phyloP scores from a whole-genome alignment of 441 rosid species.

The Metrosideros polymorpha region DNA sequence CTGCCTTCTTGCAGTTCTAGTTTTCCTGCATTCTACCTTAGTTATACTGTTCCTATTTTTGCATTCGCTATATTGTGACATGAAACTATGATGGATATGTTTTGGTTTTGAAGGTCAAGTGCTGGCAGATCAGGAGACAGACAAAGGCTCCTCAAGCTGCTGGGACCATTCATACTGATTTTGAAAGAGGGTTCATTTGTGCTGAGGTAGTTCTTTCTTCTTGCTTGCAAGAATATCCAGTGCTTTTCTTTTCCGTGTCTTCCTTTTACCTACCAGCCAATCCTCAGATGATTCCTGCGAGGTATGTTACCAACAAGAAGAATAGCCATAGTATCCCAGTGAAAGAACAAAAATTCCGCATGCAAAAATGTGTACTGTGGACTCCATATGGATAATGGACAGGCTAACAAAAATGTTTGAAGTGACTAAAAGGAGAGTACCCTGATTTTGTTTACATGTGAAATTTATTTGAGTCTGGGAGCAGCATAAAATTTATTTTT shows the following conservation, averaged over 20 bases:
- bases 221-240: not conserved
- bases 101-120: constrained; percentile 62
- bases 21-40: not conserved
- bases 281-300: not conserved
- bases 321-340: not conserved
- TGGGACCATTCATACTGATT: constrained; percentile 90
- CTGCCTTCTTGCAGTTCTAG: not conserved
- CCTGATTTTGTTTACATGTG: not conserved
- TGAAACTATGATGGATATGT: not conserved
- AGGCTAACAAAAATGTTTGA: not conserved
- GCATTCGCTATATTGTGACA: not conserved
- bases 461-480: not conserved
- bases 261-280: not conserved
- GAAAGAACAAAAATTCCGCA: not conserved
- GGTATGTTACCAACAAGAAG: not conserved
- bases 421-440: not conserved
- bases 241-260: not conserved
- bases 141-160: constrained; percentile 99
- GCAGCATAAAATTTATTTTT: not conserved
- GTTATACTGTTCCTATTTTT: not conserved
- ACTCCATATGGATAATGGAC: not conserved
- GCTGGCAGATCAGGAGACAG: constrained; percentile 97
- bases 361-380: not conserved
- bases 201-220: constrained; percentile 69
- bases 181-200: constrained; percentile 95